These are phyloP conservation scores for Leptographium flavum DNA, from an alignment of 2,329 filamentous ascomycete species.

Conservation along the genomic window DNA sequence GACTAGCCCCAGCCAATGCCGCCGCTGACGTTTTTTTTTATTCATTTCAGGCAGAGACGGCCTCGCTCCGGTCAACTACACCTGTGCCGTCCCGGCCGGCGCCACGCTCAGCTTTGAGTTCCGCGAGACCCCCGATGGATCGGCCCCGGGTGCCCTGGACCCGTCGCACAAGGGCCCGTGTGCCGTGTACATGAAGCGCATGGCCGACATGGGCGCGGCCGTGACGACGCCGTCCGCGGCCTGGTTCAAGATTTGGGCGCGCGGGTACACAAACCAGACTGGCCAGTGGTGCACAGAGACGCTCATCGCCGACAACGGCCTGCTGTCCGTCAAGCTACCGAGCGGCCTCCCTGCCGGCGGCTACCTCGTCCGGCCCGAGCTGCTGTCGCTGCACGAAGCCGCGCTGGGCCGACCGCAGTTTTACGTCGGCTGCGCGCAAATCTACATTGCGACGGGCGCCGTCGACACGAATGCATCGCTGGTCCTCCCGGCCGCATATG, in stretches of 20 bases:
- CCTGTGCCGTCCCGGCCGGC: slow-evolving; percentile 34
- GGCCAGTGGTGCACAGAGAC: slow-evolving; percentile 57
- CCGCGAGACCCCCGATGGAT: slow-evolving; percentile 43
- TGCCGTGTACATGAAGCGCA: slow-evolving; percentile 59
- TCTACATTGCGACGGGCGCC: slow-evolving; percentile 35
- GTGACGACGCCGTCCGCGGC: slow-evolving; percentile 42
- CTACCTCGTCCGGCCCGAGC: slow-evolving; percentile 59
- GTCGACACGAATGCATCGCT: slow-evolving; percentile 13
- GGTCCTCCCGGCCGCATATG: slow-evolving; percentile 30
- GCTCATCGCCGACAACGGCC: slow-evolving; percentile 48
- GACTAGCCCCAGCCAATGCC: no score
- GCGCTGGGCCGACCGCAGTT: slow-evolving; percentile 48
- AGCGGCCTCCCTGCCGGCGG: slow-evolving; percentile 45
- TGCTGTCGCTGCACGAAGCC: slow-evolving; percentile 54
- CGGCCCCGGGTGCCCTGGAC: slow-evolving; percentile 41
- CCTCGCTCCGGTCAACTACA: slow-evolving; percentile 28
- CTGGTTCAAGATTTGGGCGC: slow-evolving; percentile 67
- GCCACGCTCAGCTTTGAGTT: slow-evolving; percentile 52
- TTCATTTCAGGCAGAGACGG: slow-evolving; percentile 29
- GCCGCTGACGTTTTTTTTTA: neutral
- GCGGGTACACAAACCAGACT: slow-evolving; percentile 43
- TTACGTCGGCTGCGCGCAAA: slow-evolving; percentile 58
- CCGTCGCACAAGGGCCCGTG: slow-evolving; percentile 52
- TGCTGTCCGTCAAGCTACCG: slow-evolving; percentile 49
- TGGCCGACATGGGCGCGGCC: slow-evolving; percentile 37